Conservation (phyloP, 2,329 filamentous ascomycete species). For the Aspergillus hiratsukae region DNA sequence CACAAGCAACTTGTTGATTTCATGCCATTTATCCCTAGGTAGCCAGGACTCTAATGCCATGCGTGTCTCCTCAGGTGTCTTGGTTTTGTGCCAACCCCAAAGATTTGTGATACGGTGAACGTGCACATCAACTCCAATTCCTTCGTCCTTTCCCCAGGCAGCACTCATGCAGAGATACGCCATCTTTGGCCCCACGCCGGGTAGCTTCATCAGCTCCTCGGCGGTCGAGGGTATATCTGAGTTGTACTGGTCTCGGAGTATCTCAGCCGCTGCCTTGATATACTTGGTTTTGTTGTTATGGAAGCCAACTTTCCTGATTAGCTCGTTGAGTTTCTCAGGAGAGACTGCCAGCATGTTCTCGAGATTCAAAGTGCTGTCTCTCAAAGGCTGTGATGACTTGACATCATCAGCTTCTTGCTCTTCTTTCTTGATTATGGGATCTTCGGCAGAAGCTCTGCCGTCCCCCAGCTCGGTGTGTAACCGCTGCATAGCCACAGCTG, state of each 20-base stretch:
- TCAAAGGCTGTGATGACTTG: constrained; percentile 20
- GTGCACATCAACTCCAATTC: constrained; percentile 91
- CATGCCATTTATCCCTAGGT: constrained; percentile 78
- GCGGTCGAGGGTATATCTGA: constrained; percentile 79
- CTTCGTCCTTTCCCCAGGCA: constrained; percentile 64
- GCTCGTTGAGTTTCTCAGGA: constrained; percentile 61
- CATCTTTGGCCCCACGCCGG: constrained; percentile 94
- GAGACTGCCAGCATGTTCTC: constrained; percentile 71
- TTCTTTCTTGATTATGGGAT: constrained; percentile 14
- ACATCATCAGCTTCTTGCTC: constrained; percentile 19
- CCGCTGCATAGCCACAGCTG: constrained; percentile 73
- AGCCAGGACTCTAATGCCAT: constrained; percentile 74
- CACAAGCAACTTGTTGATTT: constrained; percentile 86
- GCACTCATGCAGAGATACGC: constrained; percentile 80
- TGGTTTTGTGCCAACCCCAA: constrained; percentile 85
- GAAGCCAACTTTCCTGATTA: constrained; percentile 84
- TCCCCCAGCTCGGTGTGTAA: constrained; percentile 67
- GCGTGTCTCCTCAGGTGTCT: constrained; percentile 77
- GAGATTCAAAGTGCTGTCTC: constrained; percentile 59
- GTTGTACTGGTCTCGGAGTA: constrained; percentile 65
- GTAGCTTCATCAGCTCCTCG: constrained; percentile 68
- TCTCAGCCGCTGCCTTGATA: constrained; percentile 69
- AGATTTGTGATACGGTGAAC: constrained; percentile 92
- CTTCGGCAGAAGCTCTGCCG: constrained; percentile 1
- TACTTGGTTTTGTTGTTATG: constrained; percentile 91